Conservation (phyloP, 768 basidiomycete genomes). For the Podaxis sp. region DNA sequence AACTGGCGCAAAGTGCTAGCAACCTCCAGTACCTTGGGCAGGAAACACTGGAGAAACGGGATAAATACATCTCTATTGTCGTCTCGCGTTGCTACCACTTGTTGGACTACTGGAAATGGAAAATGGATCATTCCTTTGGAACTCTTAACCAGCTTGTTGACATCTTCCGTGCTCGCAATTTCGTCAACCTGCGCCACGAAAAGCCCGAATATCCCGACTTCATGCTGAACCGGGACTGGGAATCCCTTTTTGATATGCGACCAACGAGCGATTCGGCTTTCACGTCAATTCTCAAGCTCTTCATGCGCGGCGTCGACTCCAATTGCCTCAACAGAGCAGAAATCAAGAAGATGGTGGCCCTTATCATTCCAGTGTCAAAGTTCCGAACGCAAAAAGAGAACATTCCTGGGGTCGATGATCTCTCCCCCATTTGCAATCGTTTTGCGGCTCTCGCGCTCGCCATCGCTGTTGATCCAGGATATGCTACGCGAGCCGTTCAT, state of each 20-base stretch:
- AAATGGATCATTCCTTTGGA: conserved; percentile 6
- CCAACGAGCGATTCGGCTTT: conserved; percentile 1
- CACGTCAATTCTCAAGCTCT: conserved; percentile 6
- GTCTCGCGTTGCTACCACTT: conserved; percentile 10
- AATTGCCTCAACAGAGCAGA: conserved; percentile 1
- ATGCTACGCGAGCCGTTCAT: background rate
- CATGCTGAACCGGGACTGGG: conserved; percentile 9
- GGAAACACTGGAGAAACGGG: conserved; percentile 1
- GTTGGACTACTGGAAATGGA: conserved; percentile 8
- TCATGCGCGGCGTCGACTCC: conserved; percentile 6
- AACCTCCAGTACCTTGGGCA: background rate
- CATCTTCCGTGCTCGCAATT: conserved; percentile 10
- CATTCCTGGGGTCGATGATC: conserved; percentile 6
- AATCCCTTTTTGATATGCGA: background rate
- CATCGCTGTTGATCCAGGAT: conserved; percentile 4
- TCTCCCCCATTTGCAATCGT: conserved; percentile 11
- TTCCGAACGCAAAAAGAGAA: conserved; percentile 2
- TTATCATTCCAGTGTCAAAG: conserved; percentile 11
- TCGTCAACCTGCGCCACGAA: conserved; percentile 6
- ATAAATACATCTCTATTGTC: background rate
- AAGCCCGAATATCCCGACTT: conserved; percentile 11
- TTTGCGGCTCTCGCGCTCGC: conserved; percentile 7
- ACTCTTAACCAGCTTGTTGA: conserved; percentile 8
- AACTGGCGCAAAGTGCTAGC: background rate
- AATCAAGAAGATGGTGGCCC: conserved; percentile 10